phyloP scores from a whole-genome alignment of 345 rosid species.

The Murraya koenigii region DNA sequence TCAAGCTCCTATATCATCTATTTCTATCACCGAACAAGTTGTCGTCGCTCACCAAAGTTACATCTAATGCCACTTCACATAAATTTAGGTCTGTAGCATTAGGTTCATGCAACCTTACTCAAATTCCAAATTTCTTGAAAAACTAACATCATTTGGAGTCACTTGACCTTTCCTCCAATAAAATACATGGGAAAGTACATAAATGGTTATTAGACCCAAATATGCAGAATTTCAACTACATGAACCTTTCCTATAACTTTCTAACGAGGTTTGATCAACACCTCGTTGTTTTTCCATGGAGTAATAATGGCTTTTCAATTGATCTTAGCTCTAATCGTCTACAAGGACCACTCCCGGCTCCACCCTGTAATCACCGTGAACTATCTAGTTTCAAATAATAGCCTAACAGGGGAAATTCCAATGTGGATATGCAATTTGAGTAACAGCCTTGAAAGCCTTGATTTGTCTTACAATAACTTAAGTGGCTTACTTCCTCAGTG shows the following conservation, averaged over 20 bases:
- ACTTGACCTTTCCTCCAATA: background rate
- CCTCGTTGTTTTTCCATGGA: background rate
- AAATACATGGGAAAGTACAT: background rate
- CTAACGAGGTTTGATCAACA: conserved; percentile 13
- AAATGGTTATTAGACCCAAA: background rate
- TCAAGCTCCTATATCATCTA: background rate
- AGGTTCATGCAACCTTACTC: background rate
- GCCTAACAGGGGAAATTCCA: conserved; percentile 1
- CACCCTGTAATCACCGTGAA: background rate
- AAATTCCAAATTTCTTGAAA: background rate
- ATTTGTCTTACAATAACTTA: conserved; percentile 19
- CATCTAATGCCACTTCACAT: background rate
- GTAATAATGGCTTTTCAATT: background rate
- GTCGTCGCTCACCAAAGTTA: background rate
- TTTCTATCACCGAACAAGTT: background rate
- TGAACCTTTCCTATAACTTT: conserved; percentile 9
- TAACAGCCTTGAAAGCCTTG: background rate
- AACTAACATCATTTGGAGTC: background rate
- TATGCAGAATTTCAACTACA: background rate
- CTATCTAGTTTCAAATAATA: conserved; percentile 4
- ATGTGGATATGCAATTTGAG: background rate
- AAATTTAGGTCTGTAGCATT: too few relatives aligned
- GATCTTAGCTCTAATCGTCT: background rate
- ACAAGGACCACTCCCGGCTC: conserved; percentile 19
- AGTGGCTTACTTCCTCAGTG: conserved; percentile 12